A percentile compares a stretch with the other conserved stretches of the same genome.
phyloP scores from a whole-genome alignment of 202 grass and related monocot species.

The Panicum virgatum region DNA sequence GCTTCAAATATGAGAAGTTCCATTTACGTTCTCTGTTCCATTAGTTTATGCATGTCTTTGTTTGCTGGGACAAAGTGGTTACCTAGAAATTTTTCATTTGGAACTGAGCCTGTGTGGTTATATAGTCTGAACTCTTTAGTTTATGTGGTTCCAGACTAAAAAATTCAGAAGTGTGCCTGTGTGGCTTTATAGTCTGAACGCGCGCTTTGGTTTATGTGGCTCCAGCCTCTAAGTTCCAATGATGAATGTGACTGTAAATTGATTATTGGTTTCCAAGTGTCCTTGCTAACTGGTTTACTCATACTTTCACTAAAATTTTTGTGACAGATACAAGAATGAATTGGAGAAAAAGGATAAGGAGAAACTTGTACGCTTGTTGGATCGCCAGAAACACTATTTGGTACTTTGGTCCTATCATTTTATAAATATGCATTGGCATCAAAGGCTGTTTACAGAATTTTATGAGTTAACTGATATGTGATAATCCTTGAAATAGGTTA shows the following conservation, averaged over 20 bases:
- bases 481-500: slow-evolving; percentile 50
- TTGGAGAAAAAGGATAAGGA: slow-evolving; percentile 79
- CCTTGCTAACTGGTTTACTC: slow-evolving; percentile 1
- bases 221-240: background rate
- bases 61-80: background rate
- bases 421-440: background rate
- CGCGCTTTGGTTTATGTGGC: background rate
- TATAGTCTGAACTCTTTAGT: background rate
- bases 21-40: too few species aligned
- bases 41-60: too few species aligned
- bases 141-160: background rate
- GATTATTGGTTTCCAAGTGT: background rate
- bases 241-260: background rate
- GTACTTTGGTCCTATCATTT: slow-evolving; percentile 29
- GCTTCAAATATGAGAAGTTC: too few species aligned
- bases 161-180: background rate
- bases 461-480: background rate
- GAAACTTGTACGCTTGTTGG: slow-evolving; percentile 61
- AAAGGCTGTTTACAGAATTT: background rate
- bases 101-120: background rate
- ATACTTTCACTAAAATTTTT: background rate
- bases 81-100: background rate
- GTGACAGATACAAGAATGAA: slow-evolving; percentile 84
- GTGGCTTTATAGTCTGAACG: background rate
- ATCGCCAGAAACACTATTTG: slow-evolving; percentile 93